Evolutionary conservation across 352 stramenopile genomes (phyloP), one percentile per base, ranked within the genome.

Genomic region (Phytophthora hibernalis): DNA sequence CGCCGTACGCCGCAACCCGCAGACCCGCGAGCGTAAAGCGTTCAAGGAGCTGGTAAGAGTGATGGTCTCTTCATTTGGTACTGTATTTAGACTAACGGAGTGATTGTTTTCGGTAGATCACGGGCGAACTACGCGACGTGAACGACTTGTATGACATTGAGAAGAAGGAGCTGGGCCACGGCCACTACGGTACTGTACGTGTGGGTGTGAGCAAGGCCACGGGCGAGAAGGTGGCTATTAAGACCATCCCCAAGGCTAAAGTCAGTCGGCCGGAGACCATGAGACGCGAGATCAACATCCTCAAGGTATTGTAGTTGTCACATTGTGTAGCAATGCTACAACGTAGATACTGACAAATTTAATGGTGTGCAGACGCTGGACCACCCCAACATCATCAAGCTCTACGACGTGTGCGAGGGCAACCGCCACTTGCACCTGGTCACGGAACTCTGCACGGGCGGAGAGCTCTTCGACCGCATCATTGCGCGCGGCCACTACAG

Each of bases 341-440:
- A 30, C 20, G 11, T 31, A 22, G 9, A 24, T 44, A 16, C 10
- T 24, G 5, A 26, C 16, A 18, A 64, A 10, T 22, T 31, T 50
- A 10, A 15, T 18, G 11, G n/a, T 64, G 11, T 30, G 40, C 51
- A 96, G 79, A 92, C 78, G 8, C 66, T 98, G 49, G 83, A 97
- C 63, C 97, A 99, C 74, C 97, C 97, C 2, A 98, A 99, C 73
- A 99, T 99, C 75, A 99, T 99, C 74, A 93, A 98, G 69, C 79
- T 99, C 22, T 89, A 96, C 49, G 97, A 99, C 72, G 96, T 99
- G 54, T 99, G 98, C 71, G 97, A 99, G 72, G 94, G 98, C 77
- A 85, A 96, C 57, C 93, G 97, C 55, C 97, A 99, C 75, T 67
- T 99, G 16, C 96, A 99, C 72, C 67, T 99, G 6, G 93, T 99